Conservation (phyloP, 805 yeast species). For the Yarrowia hollandica region DNA sequence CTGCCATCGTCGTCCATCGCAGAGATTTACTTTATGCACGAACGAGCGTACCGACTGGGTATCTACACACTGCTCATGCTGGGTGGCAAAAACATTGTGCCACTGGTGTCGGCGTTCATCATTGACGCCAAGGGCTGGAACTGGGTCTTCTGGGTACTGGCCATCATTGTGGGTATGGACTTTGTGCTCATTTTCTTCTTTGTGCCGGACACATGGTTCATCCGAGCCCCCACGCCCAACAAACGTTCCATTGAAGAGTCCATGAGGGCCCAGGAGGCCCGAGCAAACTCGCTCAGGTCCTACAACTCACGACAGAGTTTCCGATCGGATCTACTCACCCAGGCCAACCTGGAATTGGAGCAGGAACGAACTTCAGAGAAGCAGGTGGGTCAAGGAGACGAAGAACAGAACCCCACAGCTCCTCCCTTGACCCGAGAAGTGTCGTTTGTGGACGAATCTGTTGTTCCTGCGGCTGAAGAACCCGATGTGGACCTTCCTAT, state of each 20-base stretch:
- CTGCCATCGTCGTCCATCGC: conserved; percentile 61
- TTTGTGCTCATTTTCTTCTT: conserved; percentile 51
- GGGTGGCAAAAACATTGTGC: conserved; percentile 64
- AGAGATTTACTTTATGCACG: conserved; percentile 61
- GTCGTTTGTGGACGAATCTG: neutral
- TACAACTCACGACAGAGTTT: neutral
- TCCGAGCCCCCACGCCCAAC: conserved; percentile 52
- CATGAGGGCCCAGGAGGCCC: conserved; percentile 47
- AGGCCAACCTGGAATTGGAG: neutral
- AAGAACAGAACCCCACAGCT: neutral
- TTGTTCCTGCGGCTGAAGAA: neutral
- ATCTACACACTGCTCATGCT: conserved; percentile 56
- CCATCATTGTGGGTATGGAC: conserved; percentile 53
- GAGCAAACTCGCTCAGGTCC: conserved; percentile 35
- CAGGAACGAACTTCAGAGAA: neutral
- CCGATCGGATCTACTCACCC: neutral
- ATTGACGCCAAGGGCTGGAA: conserved; percentile 53
- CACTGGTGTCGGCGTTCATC: conserved; percentile 55
- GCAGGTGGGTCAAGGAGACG: neutral
- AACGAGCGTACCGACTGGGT: conserved; percentile 60
- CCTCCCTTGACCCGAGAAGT: neutral
- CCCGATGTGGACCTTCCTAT: conserved; percentile 3
- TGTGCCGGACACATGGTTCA: conserved; percentile 69
- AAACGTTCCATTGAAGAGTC: conserved; percentile 53
- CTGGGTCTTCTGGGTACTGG: conserved; percentile 62